Evolutionary conservation across 257 asterid genomes (phyloP).

Genomic region (Nicotiana sylvestris): DNA sequence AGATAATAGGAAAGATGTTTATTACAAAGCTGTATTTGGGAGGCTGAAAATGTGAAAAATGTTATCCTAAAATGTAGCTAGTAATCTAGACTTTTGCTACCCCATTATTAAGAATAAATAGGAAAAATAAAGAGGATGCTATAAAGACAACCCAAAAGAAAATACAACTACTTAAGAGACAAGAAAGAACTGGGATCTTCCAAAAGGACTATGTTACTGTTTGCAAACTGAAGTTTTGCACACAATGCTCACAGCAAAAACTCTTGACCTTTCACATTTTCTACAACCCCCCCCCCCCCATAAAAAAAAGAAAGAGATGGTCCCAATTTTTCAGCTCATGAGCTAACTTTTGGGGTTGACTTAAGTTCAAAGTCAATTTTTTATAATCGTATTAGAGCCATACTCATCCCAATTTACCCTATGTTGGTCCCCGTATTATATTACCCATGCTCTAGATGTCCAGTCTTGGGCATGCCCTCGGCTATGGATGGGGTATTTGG

Average conservation of each 20-base stretch:
- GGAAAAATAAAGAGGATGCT: not conserved
- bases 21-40: not conserved
- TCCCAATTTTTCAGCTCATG: not conserved
- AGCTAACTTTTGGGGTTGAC: too few species aligned
- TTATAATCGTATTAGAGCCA: too few species aligned
- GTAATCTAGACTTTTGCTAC: not conserved
- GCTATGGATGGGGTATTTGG: too few species aligned
- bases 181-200: not conserved
- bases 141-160: not conserved
- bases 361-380: too few species aligned
- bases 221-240: not conserved
- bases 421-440: too few species aligned
- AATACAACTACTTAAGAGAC: not conserved
- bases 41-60: not conserved
- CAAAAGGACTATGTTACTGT: not conserved
- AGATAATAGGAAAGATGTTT: not conserved
- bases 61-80: not conserved
- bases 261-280: not conserved
- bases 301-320: not conserved
- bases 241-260: not conserved
- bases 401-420: too few species aligned
- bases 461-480: too few species aligned
- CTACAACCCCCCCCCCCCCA: not conserved
- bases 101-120: not conserved
- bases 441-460: too few species aligned